These are phyloP conservation scores for Pythium vanterpoolii DNA, from an alignment of 352 stramenopile species.

Conservation along the genomic window DNA sequence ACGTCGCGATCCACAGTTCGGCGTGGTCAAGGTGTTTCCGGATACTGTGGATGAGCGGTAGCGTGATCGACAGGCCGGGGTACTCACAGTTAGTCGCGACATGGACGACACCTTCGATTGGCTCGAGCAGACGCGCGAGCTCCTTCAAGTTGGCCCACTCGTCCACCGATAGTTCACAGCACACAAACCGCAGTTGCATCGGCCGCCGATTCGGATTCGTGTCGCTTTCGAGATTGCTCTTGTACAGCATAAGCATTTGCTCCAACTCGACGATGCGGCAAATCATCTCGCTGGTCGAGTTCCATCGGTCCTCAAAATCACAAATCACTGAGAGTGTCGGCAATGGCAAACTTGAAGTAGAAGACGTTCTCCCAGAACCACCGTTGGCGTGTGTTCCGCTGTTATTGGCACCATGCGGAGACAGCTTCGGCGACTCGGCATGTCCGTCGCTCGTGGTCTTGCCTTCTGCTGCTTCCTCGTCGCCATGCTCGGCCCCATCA, in stretches of 20 bases:
- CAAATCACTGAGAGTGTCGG: slow-evolving; percentile 67
- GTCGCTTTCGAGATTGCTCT: slow-evolving; percentile 70
- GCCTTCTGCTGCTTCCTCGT: slow-evolving; percentile 28
- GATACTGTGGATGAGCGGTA: slow-evolving; percentile 65
- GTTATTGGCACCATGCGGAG: slow-evolving; percentile 7
- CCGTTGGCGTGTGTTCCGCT: neutral
- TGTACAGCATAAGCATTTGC: slow-evolving; percentile 67
- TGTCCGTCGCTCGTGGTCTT: slow-evolving; percentile 3
- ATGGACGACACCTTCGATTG: slow-evolving; percentile 62
- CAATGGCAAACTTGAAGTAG: neutral
- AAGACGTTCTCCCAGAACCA: neutral
- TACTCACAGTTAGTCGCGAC: slow-evolving; percentile 59
- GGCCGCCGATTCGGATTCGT: slow-evolving; percentile 60
- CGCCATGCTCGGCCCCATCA: slow-evolving; percentile 24
- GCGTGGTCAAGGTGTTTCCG: slow-evolving; percentile 66
- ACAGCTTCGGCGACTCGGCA: slow-evolving; percentile 16
- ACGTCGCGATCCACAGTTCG: slow-evolving; percentile 55
- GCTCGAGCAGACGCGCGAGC: slow-evolving; percentile 57
- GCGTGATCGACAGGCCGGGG: slow-evolving; percentile 62
- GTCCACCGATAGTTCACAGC: slow-evolving; percentile 61
- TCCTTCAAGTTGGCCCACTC: slow-evolving; percentile 74
- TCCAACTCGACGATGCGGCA: slow-evolving; percentile 78
- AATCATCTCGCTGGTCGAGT: slow-evolving; percentile 78
- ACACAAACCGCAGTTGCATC: slow-evolving; percentile 79
- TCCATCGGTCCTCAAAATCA: slow-evolving; percentile 74